A percentile compares a stretch with the other conserved stretches of the same genome.
These are phyloP conservation scores for Pseudogymnoascus verrucosus DNA, from an alignment of 2,329 filamentous ascomycete species.

Conservation along the genomic window DNA sequence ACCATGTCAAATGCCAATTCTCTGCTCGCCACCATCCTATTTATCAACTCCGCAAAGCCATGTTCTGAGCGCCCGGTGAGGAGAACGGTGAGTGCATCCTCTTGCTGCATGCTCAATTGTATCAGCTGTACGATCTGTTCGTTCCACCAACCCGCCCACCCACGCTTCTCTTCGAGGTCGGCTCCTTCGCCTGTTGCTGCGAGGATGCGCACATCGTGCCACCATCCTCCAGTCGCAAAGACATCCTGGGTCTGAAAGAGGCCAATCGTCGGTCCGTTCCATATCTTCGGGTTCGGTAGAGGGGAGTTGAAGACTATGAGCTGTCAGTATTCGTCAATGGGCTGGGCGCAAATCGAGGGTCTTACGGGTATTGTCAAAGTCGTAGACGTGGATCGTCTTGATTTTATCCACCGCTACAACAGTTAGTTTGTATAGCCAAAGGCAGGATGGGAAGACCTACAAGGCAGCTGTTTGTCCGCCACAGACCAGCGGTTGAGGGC, in stretches of 20 bases:
- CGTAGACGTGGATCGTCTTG: conserved; percentile 82
- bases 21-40: conserved; percentile 70
- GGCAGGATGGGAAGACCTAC: conserved; percentile 34
- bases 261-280: conserved; percentile 72
- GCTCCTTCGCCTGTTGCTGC: conserved; percentile 76
- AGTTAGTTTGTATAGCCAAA: conserved; percentile 14
- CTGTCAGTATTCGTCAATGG: conserved; percentile 13
- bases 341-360: conserved; percentile 5
- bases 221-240: conserved; percentile 86
- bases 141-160: conserved; percentile 95
- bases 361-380: conserved; percentile 93
- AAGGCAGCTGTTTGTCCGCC: conserved; percentile 61
- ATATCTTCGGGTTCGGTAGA: conserved; percentile 79
- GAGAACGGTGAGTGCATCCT: conserved; percentile 75
- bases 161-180: conserved; percentile 72
- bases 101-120: conserved; percentile 70
- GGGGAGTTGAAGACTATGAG: conserved; percentile 77
- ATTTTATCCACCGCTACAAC: conserved; percentile 54
- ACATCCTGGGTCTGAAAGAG: conserved; percentile 66
- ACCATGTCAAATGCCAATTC: conserved; percentile 81
- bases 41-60: conserved; percentile 70
- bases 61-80: conserved; percentile 78
- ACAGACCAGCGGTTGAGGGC: conserved; percentile 80
- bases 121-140: conserved; percentile 80
- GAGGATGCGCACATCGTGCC: conserved; percentile 86